Base-by-base conservation (phyloP, 1,284 basidiomycete genomes). In the Neonothopanus nambi region DNA sequence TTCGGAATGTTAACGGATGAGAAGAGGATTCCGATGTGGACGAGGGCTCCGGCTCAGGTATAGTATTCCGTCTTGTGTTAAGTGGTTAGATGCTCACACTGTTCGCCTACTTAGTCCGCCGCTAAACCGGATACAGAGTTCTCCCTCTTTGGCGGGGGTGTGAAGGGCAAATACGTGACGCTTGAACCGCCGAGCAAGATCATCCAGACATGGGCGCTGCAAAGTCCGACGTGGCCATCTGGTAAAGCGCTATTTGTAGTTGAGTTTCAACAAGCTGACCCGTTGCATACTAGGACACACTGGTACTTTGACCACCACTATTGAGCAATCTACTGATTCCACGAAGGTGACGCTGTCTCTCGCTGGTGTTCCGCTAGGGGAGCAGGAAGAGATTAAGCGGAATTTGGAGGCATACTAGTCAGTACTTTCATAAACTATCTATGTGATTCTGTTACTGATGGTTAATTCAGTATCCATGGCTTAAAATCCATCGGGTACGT, bases 1-100 rank as follows among this genome's bases (percentile, higher is more conserved):
- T 99, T 89, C 72, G 78, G 80, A 33, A 72, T 98, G 56, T 75
- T 99, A 59, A 98, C 96, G 51, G 91, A 97, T 68, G 86, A 91
- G 70, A 85, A 83, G 66, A 83, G 84, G 64, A 93, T 95, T 63
- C 93, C 94, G 21, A 76, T 76, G 66, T 99, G 97, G 96, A 91
- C 91, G 30, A 85, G 94, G 55, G 89, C 93, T 37, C 76, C 87
- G 37, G 96, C 96, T 12, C 82, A 93, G 82, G 91, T 92, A 12
- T 51, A 52, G 18, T 54, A 35, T 21, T 17, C 7, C 9, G 41
- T 38, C 18, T 37, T 36, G 9, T 3, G 26, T 50, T 53, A 24
- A 53, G 38, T 53, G 33, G 46, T n/a, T n/a, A n/a, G 33, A 45
- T 26, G 55, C 26, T 40, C 38, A 18, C 51, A n/a, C n/a, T n/a